Evolutionary conservation across 345 rosid genomes (phyloP), one percentile per base, ranked within the genome.

Genomic region (Camelina laxa): DNA sequence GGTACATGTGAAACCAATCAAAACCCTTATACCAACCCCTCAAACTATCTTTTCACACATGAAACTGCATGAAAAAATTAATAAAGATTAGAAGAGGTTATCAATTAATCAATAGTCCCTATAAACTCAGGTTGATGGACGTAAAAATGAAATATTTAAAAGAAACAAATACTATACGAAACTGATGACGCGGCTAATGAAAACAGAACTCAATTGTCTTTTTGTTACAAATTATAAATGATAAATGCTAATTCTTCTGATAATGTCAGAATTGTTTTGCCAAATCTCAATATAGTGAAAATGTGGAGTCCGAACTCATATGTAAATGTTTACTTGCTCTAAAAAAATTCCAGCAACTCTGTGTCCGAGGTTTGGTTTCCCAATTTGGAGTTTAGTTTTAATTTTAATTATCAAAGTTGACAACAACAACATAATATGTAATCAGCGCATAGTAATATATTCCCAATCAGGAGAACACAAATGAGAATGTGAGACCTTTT

Each of bases 1-100:
- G 39, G 41, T 14, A 53, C 71, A 20, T 67, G 61, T 67, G 36
- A 51, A 20, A 21, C 50, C 50, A 22, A 36, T 53, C 22, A 21
- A 35, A 36, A 36, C 9, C 35, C 11, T 22, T 44, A 27, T 27
- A 65, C 30, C 49, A 20, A 67, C 61, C 50, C 20, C 21, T 19
- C 15, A 9, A 36, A 2, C 2, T 67, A 1, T 54, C 49, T 35
- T 38, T 38, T 15, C 20, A 67, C 72, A 14, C 72, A 30, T 67
- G 61, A 38, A 36, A 51, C 36, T 47, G 42, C 70, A 35, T 35
- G 9, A 1, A 31, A 24, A 44, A 31, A 3, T 27, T 27, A 27
- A 27, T 27, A 27, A 27, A 27, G 5, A 4, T 27, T 27, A 27
- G 30, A 27, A 27, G 30, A 27, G 30, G 27, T 24, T 24, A 24